phyloP scores from a whole-genome alignment of 257 asterid species.

The Ehretia macrophylla region DNA sequence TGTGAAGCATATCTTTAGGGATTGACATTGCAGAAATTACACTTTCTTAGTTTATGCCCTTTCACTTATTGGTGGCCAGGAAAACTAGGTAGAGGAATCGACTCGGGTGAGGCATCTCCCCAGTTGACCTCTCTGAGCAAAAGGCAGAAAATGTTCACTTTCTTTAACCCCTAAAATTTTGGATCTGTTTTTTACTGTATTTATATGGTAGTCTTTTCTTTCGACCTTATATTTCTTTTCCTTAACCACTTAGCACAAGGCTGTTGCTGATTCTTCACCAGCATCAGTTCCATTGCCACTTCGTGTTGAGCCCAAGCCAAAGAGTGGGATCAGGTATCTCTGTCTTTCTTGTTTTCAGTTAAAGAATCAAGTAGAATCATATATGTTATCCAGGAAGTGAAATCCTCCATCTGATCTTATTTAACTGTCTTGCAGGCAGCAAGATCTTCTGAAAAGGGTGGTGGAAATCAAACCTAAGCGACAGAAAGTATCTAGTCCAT shows the following conservation, averaged over 20 bases:
- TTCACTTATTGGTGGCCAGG: neutral
- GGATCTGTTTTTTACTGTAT: neutral
- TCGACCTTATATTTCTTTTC: neutral
- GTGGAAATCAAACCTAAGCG: constrained; percentile 90
- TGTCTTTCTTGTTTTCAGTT: neutral
- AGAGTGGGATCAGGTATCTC: constrained; percentile 89
- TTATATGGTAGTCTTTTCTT: neutral
- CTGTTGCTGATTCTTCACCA: constrained; percentile 83
- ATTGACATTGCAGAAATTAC: too few relatives aligned
- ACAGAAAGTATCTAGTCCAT: constrained; percentile 38
- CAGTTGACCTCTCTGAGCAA: neutral
- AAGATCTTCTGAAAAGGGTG: constrained; percentile 82
- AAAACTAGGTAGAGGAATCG: neutral
- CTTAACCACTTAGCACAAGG: constrained; percentile 62
- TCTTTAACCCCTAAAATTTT: neutral
- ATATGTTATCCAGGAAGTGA: neutral
- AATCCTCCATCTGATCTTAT: neutral
- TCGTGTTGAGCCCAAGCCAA: constrained; percentile 95
- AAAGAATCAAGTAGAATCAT: neutral
- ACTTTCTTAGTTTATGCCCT: neutral
- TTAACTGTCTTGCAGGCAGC: constrained; percentile 58
- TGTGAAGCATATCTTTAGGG: too few relatives aligned
- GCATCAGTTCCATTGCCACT: constrained; percentile 82
- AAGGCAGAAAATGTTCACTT: neutral
- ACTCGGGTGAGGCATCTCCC: neutral